Base-by-base conservation (phyloP, 179 eudicot species). In the Heliamphora ciliata region DNA sequence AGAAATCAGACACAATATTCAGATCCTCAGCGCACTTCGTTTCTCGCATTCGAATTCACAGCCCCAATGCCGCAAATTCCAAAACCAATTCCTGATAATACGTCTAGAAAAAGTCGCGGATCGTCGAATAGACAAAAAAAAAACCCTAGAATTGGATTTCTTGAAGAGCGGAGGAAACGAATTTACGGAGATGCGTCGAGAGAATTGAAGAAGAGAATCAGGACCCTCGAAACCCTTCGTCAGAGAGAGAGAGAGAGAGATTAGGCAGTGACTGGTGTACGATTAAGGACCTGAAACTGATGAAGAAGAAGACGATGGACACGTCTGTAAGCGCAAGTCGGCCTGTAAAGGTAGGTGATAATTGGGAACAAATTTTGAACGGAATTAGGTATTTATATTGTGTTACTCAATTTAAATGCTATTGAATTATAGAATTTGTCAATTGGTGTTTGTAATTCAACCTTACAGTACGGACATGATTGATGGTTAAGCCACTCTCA, bases 1-100 rank as follows among this genome's bases (percentile, higher is more conserved):
- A 51, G 44, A 60, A 77, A 44, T 47, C 40, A 59, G 50, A 24
- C 54, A 52, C 78, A 80, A 67, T 14, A 59, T 70, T 59, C 80
- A 83, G 88, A 86, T 86, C 88, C 76, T 66, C 4, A 31, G 1
- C 18, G 3, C 24, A 46, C 14, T 64, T 64, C 31, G 71, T 1
- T 10, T 48, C 52, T 77, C 67, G 70, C 80, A 63, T 14, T 21
- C 69, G 65, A 77, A 60, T 40, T 77, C 69, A 17, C 52, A 17
- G 52, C 15, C 11, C 18, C 54, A 77, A 47, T 77, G 80, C 56
- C 56, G 61, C 9, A 31, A 61, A 44, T 47, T 40, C 68, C 54
- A 44, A 58, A 76, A 60, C 54, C 31, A 46, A 50, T 48, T 8
- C n/a, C 11, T 15, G 5, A n/a, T 21, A 65, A 65, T 21, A 7